Evolutionary conservation across 192 early-diverging fungal species (phyloP).

Genomic region (Entomortierella beljakovae): DNA sequence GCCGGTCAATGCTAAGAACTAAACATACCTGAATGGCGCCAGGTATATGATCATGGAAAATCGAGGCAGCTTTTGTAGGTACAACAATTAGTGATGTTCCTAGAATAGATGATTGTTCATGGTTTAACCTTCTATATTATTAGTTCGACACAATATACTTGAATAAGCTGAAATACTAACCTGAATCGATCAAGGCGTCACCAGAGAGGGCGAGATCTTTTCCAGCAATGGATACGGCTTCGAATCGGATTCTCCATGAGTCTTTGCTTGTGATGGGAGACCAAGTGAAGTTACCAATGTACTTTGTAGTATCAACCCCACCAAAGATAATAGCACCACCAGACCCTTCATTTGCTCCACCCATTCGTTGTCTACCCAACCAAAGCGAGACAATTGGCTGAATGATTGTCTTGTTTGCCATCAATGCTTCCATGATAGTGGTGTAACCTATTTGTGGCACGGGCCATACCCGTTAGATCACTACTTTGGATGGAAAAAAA

Average conservation of each 20-base stretch:
- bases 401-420: conserved; percentile 14
- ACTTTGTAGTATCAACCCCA: conserved; percentile 49
- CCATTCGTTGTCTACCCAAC: conserved; percentile 42
- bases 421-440: conserved; percentile 32
- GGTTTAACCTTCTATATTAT: neutral
- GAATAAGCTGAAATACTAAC: neutral
- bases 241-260: conserved; percentile 38
- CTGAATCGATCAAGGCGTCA: conserved; percentile 45
- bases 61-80: conserved; percentile 25
- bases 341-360: conserved; percentile 29
- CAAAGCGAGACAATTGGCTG: conserved; percentile 51
- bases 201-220: conserved; percentile 38
- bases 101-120: neutral
- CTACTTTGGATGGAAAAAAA: neutral
- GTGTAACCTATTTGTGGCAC: conserved; percentile 10
- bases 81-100: conserved; percentile 44
- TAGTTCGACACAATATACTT: too few species aligned
- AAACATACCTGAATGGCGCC: conserved; percentile 39
- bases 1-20: neutral
- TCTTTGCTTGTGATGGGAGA: conserved; percentile 21
- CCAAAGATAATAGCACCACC: conserved; percentile 50
- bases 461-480: neutral
- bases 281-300: conserved; percentile 50
- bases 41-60: conserved; percentile 39
- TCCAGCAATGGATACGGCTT: conserved; percentile 40